These are phyloP conservation scores for Nakaseomyces bracarensis DNA, from an alignment of 1,139 yeast genomes.

Conservation along the genomic window DNA sequence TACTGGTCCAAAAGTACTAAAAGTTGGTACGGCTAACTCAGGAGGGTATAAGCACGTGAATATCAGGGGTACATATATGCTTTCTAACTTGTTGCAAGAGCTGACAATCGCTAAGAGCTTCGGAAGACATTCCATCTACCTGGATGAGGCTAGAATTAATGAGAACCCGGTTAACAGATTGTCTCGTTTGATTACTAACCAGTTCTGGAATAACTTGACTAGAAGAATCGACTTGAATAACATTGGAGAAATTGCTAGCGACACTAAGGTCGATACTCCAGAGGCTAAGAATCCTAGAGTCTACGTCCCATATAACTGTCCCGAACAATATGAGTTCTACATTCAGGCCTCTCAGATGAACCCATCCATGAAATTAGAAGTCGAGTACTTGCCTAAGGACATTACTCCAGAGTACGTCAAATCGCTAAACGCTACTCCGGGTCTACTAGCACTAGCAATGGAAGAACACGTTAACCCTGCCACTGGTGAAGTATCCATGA, in stretches of 20 bases:
- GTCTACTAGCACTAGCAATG: slow-evolving; percentile 76
- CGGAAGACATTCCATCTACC: slow-evolving; percentile 66
- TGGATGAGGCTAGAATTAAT: slow-evolving; percentile 79
- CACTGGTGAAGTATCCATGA: slow-evolving; percentile 41
- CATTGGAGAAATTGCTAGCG: slow-evolving; percentile 63
- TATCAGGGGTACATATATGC: slow-evolving; percentile 87
- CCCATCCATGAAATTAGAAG: slow-evolving; percentile 60
- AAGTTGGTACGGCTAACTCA: slow-evolving; percentile 77
- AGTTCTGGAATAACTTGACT: slow-evolving; percentile 77
- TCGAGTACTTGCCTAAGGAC: slow-evolving; percentile 55
- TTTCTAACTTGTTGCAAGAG: slow-evolving; percentile 82
- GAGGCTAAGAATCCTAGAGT: slow-evolving; percentile 52
- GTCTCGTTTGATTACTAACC: slow-evolving; percentile 62
- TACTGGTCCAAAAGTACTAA: slow-evolving; percentile 81
- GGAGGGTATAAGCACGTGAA: slow-evolving; percentile 67
- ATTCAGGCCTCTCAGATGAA: slow-evolving; percentile 43
- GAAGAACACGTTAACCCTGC: slow-evolving; percentile 40
- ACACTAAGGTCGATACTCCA: slow-evolving; percentile 64
- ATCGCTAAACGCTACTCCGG: slow-evolving; percentile 77
- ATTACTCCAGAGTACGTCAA: slow-evolving; percentile 65
- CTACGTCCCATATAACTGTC: slow-evolving; percentile 64
- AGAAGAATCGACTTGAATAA: slow-evolving; percentile 58
- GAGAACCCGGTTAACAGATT: slow-evolving; percentile 84
- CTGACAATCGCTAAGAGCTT: slow-evolving; percentile 76
- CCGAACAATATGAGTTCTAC: slow-evolving; percentile 70